phyloP scores from a whole-genome alignment of 108 stramenopile genomes.

The Nannochloropsis salina region DNA sequence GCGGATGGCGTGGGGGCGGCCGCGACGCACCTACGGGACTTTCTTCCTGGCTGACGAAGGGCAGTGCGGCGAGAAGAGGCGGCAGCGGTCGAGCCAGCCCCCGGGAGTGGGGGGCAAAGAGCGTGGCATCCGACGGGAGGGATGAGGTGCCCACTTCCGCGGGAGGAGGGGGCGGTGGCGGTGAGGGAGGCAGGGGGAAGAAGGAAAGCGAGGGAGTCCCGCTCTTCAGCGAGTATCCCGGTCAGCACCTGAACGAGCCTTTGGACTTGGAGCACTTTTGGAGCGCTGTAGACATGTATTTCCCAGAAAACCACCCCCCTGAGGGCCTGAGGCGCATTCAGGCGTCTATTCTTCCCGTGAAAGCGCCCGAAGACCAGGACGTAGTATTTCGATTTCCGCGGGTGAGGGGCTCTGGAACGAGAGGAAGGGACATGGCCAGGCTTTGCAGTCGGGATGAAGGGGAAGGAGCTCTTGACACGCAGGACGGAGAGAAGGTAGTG shows the following conservation, averaged over 20 bases:
- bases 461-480: too few species aligned
- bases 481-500: neutral
- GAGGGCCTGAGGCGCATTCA: slow-evolving; percentile 7
- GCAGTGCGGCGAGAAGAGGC: neutral
- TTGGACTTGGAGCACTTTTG: slow-evolving; percentile 43
- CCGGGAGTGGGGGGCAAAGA: neutral
- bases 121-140: slow-evolving; percentile 7
- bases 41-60: neutral
- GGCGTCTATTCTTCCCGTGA: neutral
- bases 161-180: neutral
- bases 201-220: neutral
- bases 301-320: slow-evolving; percentile 22
- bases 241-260: slow-evolving; percentile 23
- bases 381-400: neutral
- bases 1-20: neutral
- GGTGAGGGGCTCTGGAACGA: neutral
- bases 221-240: slow-evolving; percentile 22
- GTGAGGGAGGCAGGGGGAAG: neutral
- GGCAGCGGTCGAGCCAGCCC: neutral
- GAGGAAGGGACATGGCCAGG: neutral
- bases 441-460: neutral
- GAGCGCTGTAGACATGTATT: slow-evolving; percentile 20
- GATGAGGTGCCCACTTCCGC: neutral
- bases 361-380: neutral
- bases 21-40: neutral